phyloP scores from a whole-genome alignment of 768 basidiomycete genomes.

The Leucocoprinus birnbaumii region DNA sequence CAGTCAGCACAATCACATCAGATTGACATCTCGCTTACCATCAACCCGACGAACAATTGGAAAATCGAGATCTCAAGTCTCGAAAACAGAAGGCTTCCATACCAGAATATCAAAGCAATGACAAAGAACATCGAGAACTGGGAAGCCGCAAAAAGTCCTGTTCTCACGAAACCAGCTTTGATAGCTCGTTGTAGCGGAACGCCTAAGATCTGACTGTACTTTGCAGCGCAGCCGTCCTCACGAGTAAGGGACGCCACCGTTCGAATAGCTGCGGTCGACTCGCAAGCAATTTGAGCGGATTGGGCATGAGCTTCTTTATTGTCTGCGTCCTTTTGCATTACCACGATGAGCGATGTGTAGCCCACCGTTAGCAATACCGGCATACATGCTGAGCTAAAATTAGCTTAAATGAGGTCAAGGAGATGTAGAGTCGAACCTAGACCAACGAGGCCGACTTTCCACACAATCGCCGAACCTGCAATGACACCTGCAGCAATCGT shows the following conservation, averaged over 20 bases:
- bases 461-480: slow-evolving; percentile 66
- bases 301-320: slow-evolving; percentile 70
- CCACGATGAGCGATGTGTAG: slow-evolving; percentile 43
- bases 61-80: slow-evolving; percentile 40
- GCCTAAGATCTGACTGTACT: slow-evolving; percentile 62
- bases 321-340: slow-evolving; percentile 72
- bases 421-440: neutral
- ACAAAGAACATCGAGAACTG: slow-evolving; percentile 69
- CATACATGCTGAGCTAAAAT: neutral
- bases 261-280: slow-evolving; percentile 78
- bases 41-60: slow-evolving; percentile 72
- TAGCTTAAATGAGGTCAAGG: slow-evolving; percentile 35
- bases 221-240: slow-evolving; percentile 62
- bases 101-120: slow-evolving; percentile 76
- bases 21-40: slow-evolving; percentile 36
- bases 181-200: slow-evolving; percentile 61
- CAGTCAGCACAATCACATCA: neutral
- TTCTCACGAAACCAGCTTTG: slow-evolving; percentile 50
- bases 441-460: slow-evolving; percentile 71
- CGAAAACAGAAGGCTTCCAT: slow-evolving; percentile 54
- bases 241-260: slow-evolving; percentile 82
- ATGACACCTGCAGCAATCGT: slow-evolving; percentile 64
- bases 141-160: slow-evolving; percentile 59
- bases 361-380: neutral
- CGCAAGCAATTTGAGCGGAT: slow-evolving; percentile 83